phyloP scores from a whole-genome alignment of 1,284 basidiomycete species.

The Mrakiaceae sp. region DNA sequence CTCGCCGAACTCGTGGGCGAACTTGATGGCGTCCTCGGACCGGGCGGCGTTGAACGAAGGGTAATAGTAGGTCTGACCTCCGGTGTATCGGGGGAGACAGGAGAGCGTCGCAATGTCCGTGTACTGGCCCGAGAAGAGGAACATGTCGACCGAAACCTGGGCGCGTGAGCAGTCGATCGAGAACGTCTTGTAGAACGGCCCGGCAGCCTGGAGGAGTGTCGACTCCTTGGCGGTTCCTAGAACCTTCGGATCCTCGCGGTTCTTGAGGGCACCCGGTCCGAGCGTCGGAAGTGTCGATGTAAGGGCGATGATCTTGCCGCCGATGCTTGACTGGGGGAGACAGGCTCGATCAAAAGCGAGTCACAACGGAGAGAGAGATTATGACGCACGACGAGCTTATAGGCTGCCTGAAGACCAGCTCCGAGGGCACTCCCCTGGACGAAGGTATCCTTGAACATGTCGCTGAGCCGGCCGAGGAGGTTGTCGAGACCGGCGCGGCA shows the following conservation, averaged over 20 bases:
- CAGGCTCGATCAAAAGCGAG: not conserved
- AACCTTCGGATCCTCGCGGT: constrained; percentile 91
- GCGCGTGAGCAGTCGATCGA: constrained; percentile 96
- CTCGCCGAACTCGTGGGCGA: constrained; percentile 91
- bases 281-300: constrained; percentile 76
- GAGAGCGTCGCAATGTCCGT: constrained; percentile 90
- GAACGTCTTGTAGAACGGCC: constrained; percentile 96
- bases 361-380: not conserved
- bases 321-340: constrained; percentile 57
- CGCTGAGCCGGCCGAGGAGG: constrained; percentile 69
- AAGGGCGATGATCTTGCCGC: constrained; percentile 90
- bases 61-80: constrained; percentile 97
- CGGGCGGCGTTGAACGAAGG: constrained; percentile 93
- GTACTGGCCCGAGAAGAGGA: constrained; percentile 85
- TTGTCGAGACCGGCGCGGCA: constrained; percentile 68
- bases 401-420: constrained; percentile 90
- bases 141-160: constrained; percentile 99
- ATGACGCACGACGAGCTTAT: constrained; percentile 70
- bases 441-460: constrained; percentile 94
- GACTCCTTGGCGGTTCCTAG: constrained; percentile 94
- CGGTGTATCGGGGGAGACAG: constrained; percentile 94
- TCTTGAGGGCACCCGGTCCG: constrained; percentile 86
- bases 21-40: constrained; percentile 92
- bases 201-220: constrained; percentile 71
- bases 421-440: constrained; percentile 87